Evolutionary conservation across 2,329 filamentous ascomycete genomes (phyloP), one percentile per base, ranked within the genome.

Genomic region (Ophiostoma pallidulum): DNA sequence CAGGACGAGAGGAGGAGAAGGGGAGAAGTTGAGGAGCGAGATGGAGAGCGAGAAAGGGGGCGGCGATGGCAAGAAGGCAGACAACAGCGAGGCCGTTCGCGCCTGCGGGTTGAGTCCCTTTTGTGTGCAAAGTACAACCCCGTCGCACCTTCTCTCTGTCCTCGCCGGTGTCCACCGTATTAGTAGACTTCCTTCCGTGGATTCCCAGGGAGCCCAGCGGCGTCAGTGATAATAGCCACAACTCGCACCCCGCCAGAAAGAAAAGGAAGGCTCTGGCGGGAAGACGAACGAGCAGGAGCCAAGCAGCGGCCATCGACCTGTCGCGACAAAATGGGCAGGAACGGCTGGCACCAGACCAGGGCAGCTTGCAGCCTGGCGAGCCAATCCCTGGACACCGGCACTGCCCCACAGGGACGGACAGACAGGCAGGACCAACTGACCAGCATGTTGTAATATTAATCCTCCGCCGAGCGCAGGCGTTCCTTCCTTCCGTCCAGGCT

Each of bases 361-460:
- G 20, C 29, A 45, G 31, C 28, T 40, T 29, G 36, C 16, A 19
- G 14, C 14, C 45, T 36, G 14, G 32, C 19, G 33, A 31, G 37
- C 37, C 37, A 41, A 41, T 33, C 29, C 28, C 29, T 26, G 32
- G 37, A 35, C 18, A 32, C 26, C 8, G 32, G 8, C 24, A 28
- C 29, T 49, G 45, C 48, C 48, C 48, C 48, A 49, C 48, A 49
- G 20, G 43, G 43, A 26, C 45, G 42, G 41, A 26, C 42, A 39
- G 39, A 44, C 38, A 37, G 24, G 22, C n/a, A 26, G n/a, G n/a
- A n/a, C n/a, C n/a, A n/a, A n/a, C n/a, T n/a, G n/a, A n/a, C n/a
- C n/a, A n/a, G n/a, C n/a, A n/a, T n/a, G n/a, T n/a, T n/a, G n/a
- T n/a, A n/a, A n/a, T n/a, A n/a, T n/a, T 6, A 39, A 38, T 45